These are phyloP conservation scores for Drechslerella coelobrocha DNA, from an alignment of 2,329 filamentous ascomycete species.

Conservation along the genomic window DNA sequence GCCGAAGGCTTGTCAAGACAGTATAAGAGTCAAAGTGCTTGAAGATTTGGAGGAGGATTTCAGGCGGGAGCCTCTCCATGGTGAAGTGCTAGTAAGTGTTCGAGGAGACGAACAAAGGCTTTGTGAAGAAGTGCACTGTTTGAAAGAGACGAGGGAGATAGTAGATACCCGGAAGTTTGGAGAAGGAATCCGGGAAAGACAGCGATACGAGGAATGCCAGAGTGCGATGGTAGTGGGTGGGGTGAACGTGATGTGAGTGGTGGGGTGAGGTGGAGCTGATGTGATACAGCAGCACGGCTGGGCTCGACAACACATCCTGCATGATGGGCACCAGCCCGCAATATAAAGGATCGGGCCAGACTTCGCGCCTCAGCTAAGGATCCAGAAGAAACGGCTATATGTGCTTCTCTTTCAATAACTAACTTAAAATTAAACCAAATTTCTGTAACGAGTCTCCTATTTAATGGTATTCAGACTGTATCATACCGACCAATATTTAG, in stretches of 20 bases:
- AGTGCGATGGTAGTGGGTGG: not conserved
- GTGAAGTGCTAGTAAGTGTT: too few relatives aligned
- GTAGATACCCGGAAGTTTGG: too few relatives aligned
- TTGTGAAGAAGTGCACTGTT: constrained; percentile 2
- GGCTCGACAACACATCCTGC: constrained; percentile 21
- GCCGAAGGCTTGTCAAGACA: constrained; percentile 24
- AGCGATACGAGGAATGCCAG: not conserved
- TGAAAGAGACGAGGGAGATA: too few relatives aligned
- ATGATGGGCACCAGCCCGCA: not conserved
- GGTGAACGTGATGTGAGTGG: constrained; percentile 12
- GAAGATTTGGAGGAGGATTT: constrained; percentile 41
- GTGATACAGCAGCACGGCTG: constrained; percentile 5
- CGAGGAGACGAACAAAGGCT: too few relatives aligned
- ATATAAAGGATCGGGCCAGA: too few relatives aligned
- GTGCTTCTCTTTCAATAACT: too few relatives aligned
- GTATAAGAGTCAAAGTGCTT: constrained; percentile 36
- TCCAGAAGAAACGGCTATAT: too few relatives aligned
- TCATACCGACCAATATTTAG: too few relatives aligned
- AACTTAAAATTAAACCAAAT: too few relatives aligned
- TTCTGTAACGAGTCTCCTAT: too few relatives aligned
- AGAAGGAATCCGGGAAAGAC: not conserved
- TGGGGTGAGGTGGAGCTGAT: constrained; percentile 4
- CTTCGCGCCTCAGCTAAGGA: not conserved
- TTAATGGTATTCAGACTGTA: too few relatives aligned
- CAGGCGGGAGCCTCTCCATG: constrained; percentile 29